phyloP scores from a whole-genome alignment of 2,329 filamentous ascomycete genomes.

The Peltaster fructicola region DNA sequence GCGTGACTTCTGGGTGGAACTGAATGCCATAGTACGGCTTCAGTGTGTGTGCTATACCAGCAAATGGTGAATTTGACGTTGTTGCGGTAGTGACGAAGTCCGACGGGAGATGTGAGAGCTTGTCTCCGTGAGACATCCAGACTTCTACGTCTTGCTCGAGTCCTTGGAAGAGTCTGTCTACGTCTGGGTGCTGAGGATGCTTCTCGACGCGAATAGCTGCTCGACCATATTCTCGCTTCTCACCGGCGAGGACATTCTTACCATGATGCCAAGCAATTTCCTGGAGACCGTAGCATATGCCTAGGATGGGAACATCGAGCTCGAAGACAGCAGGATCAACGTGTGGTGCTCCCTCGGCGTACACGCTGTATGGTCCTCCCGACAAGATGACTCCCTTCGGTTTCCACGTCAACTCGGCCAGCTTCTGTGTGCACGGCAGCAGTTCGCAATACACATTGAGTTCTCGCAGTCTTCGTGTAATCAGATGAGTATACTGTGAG shows the following conservation, averaged over 20 bases:
- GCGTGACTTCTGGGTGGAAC: constrained; percentile 74
- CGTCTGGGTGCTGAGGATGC: constrained; percentile 41
- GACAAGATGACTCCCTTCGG: constrained; percentile 72
- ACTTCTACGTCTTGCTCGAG: constrained; percentile 53
- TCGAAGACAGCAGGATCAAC: constrained; percentile 71
- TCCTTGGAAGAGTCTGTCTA: constrained; percentile 63
- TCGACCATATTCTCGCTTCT: constrained; percentile 54
- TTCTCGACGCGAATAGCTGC: constrained; percentile 45
- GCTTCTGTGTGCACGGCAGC: constrained; percentile 71
- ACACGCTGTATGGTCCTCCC: constrained; percentile 61
- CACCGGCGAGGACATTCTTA: constrained; percentile 50
- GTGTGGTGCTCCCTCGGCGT: constrained; percentile 59
- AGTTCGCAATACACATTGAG: constrained; percentile 76
- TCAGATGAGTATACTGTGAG: constrained; percentile 57
- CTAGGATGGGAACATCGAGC: constrained; percentile 43
- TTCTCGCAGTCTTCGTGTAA: constrained; percentile 56
- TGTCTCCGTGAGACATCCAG: constrained; percentile 84
- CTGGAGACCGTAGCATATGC: constrained; percentile 49
- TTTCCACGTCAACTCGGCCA: constrained; percentile 57
- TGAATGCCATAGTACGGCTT: constrained; percentile 68
- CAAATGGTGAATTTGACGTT: constrained; percentile 60
- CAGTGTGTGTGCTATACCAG: constrained; percentile 55
- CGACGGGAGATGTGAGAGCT: constrained; percentile 56
- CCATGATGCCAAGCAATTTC: constrained; percentile 57
- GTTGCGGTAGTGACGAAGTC: constrained; percentile 57